Evolutionary conservation across 768 basidiomycete genomes (phyloP), one percentile per base, ranked within the genome.

Genomic region (Trametes punicea): DNA sequence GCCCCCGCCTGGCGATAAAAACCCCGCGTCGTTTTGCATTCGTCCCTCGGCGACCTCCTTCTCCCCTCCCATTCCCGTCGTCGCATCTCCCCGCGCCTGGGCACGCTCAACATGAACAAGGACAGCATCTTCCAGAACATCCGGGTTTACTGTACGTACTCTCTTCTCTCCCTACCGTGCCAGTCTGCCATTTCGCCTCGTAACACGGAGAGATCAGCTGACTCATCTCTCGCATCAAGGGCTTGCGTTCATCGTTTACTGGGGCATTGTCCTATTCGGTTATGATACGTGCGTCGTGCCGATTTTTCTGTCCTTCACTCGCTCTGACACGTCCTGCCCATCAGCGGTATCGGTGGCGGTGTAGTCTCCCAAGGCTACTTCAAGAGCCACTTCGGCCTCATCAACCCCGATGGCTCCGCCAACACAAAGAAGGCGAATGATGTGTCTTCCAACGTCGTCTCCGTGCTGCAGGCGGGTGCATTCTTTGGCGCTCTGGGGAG

Each of bases 401-500:
- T 74, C 47, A 73, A 78, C 31, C 49, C 72, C 1, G 68, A 80
- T 51, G 81, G 81, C 21, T 64, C 62, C 1, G 66, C 69, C 38
- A 70, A 84, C 66, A 64, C 66, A 20, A 59, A 58, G 21, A 69
- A 73, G 33, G 62, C 69, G 18, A 79, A 86, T 53, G 72, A 76
- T 4, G 74, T 93, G n/a, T 85, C 85, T 0, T 86, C 87, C 39
- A 91, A 89, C 61, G 85, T 95, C 39, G 93, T 94, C 16, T 90
- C 92, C 3, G 88, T 93, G 4, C 77, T 94, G 9, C 92, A 93
- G 67, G 89, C 84, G 4, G 90, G 90, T 10, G 89, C 90, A 0
- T 93, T 93, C 78, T 93, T 93, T 65, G 93, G 92, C 55, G 89
- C 91, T 13, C 68, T 95, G 6, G 79, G 80, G 9, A 85, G 84